Conservation (phyloP, 768 basidiomycete genomes). For the Hortiboletus campestris region DNA sequence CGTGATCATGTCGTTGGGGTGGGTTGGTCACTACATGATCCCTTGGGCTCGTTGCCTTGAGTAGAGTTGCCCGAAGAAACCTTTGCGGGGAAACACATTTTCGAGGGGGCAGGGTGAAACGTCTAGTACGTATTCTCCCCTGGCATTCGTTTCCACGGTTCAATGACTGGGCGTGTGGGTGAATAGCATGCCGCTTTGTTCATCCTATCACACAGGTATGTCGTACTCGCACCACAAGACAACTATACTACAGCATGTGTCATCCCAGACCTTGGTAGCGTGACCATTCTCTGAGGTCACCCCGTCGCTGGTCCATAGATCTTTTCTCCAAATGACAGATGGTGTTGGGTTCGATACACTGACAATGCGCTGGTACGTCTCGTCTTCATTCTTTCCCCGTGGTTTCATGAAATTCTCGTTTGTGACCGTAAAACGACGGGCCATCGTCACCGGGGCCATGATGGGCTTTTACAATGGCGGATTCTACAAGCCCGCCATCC, state of each 20-base stretch:
- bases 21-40: background rate
- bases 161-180: too few species aligned
- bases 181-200: too few species aligned
- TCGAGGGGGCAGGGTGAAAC: too few species aligned
- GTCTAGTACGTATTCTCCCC: too few species aligned
- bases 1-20: background rate
- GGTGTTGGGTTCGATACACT: too few species aligned
- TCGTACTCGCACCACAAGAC: background rate
- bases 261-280: conserved; percentile 51
- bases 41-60: conserved; percentile 30
- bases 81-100: too few species aligned
- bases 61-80: too few species aligned
- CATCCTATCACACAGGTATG: conserved; percentile 42
- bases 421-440: too few species aligned
- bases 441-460: conserved; percentile 37
- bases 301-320: conserved; percentile 58
- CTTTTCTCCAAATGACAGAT: conserved; percentile 44
- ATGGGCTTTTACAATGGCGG: conserved; percentile 58
- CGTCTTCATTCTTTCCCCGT: too few species aligned
- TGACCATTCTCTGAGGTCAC: conserved; percentile 59
- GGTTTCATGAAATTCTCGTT: too few species aligned
- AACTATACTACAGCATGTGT: conserved; percentile 32
- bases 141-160: too few species aligned
- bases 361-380: too few species aligned
- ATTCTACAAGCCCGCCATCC: conserved; percentile 55